Conservation (phyloP, 78 protist genomes). For the slime mould (Dictyostelium discoideum) region DNA sequence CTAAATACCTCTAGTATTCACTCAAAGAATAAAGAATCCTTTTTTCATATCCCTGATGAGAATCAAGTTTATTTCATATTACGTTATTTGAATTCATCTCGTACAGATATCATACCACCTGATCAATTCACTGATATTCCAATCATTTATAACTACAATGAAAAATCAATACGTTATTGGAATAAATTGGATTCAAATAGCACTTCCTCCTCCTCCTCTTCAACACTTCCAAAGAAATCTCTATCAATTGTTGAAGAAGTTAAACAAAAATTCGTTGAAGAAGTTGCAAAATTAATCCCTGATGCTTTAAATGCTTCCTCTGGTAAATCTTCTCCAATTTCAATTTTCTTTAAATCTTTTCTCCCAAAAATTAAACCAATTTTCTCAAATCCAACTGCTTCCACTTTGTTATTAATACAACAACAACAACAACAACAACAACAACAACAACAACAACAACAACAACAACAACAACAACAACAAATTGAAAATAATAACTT, state of each 20-base stretch:
- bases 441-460: constrained; percentile 32
- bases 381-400: not conserved
- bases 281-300: not conserved
- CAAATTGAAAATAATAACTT: not conserved
- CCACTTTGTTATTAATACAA: not conserved
- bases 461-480: not conserved
- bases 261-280: not conserved
- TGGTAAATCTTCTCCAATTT: not conserved
- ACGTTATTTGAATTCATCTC: not conserved
- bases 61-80: not conserved
- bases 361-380: not conserved
- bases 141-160: not conserved
- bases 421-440: not conserved
- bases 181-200: not conserved
- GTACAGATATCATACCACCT: not conserved
- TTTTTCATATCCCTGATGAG: constrained; percentile 15
- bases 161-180: not conserved
- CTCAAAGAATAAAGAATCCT: constrained; percentile 9
- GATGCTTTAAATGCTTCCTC: not conserved
- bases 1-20: constrained; percentile 1
- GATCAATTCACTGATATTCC: constrained; percentile 9
- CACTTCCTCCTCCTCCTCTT: not conserved
- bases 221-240: not conserved
- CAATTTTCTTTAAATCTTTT: constrained; percentile 1
- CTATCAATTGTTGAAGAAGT: not conserved